These are phyloP conservation scores for Triticum monococcum DNA, from an alignment of 176 grass and related monocot species.

Conservation along the genomic window DNA sequence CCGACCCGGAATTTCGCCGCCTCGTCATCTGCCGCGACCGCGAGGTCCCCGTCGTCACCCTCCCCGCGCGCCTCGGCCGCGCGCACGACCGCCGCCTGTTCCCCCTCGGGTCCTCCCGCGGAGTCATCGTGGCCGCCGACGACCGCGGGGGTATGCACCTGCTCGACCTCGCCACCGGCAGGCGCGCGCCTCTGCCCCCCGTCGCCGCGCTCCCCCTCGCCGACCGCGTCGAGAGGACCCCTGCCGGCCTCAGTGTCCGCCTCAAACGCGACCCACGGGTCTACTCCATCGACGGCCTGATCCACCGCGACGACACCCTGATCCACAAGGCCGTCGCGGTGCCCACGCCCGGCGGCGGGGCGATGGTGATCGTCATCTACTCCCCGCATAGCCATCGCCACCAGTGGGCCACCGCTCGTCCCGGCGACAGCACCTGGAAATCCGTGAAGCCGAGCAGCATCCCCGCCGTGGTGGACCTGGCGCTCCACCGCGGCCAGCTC, in stretches of 20 bases:
- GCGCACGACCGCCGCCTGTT: slow-evolving; percentile 18
- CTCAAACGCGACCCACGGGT: background rate
- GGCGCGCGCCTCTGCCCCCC: slow-evolving; percentile 21
- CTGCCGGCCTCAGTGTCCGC: background rate
- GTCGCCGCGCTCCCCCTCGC: slow-evolving; percentile 32
- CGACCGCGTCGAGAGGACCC: background rate
- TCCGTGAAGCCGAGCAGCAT: slow-evolving; percentile 44
- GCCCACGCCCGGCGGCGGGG: slow-evolving; percentile 18
- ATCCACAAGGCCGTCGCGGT: slow-evolving; percentile 42
- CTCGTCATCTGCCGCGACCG: slow-evolving; percentile 12
- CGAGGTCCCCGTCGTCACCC: slow-evolving; percentile 43
- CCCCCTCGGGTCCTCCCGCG: slow-evolving; percentile 31
- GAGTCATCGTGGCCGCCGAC: slow-evolving; percentile 35
- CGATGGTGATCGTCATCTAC: slow-evolving; percentile 36
- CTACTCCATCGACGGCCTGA: background rate
- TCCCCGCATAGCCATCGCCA: slow-evolving; percentile 6
- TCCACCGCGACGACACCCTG: background rate
- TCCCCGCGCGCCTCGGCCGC: slow-evolving; percentile 37
- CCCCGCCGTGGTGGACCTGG: slow-evolving; percentile 43
- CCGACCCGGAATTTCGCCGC: background rate
- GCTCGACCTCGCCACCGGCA: slow-evolving; percentile 19
- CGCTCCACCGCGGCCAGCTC: slow-evolving; percentile 33
- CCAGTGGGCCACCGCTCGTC: slow-evolving; percentile 40
- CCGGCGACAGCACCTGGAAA: slow-evolving; percentile 37
- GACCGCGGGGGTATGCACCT: slow-evolving; percentile 32